Evolutionary conservation across 176 grass and related monocot species (phyloP).

Genomic region (Avena sativa): DNA sequence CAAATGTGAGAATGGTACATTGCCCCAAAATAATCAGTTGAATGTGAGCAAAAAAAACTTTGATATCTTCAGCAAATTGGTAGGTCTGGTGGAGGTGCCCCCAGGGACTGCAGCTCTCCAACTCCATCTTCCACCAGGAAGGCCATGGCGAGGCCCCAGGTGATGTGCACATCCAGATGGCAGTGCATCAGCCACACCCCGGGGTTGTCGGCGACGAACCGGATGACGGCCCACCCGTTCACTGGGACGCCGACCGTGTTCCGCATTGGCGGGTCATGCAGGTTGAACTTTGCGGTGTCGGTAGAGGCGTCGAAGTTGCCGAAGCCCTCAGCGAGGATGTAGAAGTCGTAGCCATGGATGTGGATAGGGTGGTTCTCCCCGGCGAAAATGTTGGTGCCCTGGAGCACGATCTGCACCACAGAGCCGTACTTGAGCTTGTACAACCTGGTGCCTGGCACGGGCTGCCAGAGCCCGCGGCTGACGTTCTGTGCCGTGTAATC

Average conservation of each 20-base stretch:
- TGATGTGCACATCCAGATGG: conserved; percentile 92
- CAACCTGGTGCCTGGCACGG: conserved; percentile 62
- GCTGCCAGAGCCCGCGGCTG: conserved; percentile 77
- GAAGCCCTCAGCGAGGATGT: conserved; percentile 77
- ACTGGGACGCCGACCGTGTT: conserved; percentile 91
- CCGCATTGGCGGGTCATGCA: conserved; percentile 78
- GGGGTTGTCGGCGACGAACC: conserved; percentile 83
- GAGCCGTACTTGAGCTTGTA: conserved; percentile 83
- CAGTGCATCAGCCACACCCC: conserved; percentile 98
- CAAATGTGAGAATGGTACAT: conserved; percentile 22
- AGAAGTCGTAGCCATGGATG: conserved; percentile 93
- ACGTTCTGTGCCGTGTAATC: conserved; percentile 87
- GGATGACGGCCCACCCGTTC: conserved; percentile 88
- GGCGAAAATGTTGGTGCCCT: conserved; percentile 88
- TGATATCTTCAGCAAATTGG: conserved; percentile 62
- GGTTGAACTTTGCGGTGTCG: conserved; percentile 74
- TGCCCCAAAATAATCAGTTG: conserved; percentile 17
- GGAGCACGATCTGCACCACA: conserved; percentile 80
- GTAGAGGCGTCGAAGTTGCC: conserved; percentile 72
- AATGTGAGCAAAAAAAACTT: background rate
- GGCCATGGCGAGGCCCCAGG: conserved; percentile 93
- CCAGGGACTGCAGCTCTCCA: conserved; percentile 65
- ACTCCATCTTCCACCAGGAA: conserved; percentile 85
- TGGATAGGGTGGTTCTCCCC: conserved; percentile 97
- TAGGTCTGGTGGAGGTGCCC: conserved; percentile 64